These are phyloP conservation scores for Coniferiporia sulphurascens DNA, from an alignment of 1,284 basidiomycete species.

Conservation along the genomic window DNA sequence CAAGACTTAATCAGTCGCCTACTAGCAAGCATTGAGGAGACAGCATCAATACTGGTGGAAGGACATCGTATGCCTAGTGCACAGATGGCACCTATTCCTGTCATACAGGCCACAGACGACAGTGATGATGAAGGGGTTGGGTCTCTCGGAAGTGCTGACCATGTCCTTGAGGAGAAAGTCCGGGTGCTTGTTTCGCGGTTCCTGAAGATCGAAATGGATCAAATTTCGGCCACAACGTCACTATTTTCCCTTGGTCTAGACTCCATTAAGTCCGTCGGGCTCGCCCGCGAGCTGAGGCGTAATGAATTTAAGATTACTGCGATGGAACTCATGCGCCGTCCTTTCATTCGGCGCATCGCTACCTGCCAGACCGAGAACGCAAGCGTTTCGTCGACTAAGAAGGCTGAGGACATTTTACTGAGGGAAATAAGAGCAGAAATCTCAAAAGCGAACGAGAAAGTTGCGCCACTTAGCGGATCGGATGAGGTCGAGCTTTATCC, in stretches of 20 bases:
- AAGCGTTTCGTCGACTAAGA: neutral
- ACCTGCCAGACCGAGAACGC: conserved; percentile 8
- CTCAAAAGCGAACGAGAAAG: conserved; percentile 18
- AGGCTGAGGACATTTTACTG: conserved; percentile 3
- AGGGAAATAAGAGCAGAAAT: conserved; percentile 9
- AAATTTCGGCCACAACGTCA: conserved; percentile 32
- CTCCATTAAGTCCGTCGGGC: conserved; percentile 43
- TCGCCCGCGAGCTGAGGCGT: conserved; percentile 33
- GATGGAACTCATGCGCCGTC: conserved; percentile 32
- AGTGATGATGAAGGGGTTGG: neutral
- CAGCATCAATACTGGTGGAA: conserved; percentile 17
- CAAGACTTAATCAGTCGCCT: conserved; percentile 23
- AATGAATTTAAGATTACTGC: conserved; percentile 31
- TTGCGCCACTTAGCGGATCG: conserved; percentile 26
- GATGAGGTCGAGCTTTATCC: conserved; percentile 37
- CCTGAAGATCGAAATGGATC: conserved; percentile 28
- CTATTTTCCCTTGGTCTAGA: conserved; percentile 44
- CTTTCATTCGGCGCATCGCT: conserved; percentile 22
- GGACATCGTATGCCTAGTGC: neutral
- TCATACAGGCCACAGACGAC: neutral
- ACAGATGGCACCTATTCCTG: neutral
- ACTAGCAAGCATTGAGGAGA: conserved; percentile 22
- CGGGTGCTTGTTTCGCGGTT: conserved; percentile 32
- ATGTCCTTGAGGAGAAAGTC: conserved; percentile 20
- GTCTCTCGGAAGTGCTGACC: neutral